Conservation (phyloP, 1,284 basidiomycete species). For the Papiliotrema flavescens region DNA sequence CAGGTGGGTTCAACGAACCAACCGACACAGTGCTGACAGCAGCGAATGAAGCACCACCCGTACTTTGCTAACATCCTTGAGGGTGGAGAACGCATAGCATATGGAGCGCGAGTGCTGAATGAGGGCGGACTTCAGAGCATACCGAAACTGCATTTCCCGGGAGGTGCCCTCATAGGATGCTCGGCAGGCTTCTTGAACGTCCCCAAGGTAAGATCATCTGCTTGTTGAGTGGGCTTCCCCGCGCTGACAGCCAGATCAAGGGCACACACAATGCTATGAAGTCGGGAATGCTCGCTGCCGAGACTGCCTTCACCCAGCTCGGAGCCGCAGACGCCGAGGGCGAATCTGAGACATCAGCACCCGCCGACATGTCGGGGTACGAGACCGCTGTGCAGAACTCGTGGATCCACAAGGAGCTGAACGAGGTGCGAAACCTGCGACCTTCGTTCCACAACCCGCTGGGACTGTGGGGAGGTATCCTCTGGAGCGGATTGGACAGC, state of each 20-base stretch:
- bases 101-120: conserved; percentile 86
- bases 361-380: conserved; percentile 73
- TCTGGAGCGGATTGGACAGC: conserved; percentile 86
- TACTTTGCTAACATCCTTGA: conserved; percentile 78
- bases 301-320: conserved; percentile 72
- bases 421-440: conserved; percentile 88
- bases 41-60: conserved; percentile 98
- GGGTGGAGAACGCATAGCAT: conserved; percentile 75
- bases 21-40: conserved; percentile 3
- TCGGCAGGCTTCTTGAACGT: conserved; percentile 95
- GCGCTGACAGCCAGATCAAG: conserved; percentile 63
- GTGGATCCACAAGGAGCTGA: conserved; percentile 84
- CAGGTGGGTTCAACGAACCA: conserved; percentile 58
- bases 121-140: conserved; percentile 94
- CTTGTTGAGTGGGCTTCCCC: background rate
- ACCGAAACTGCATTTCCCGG: conserved; percentile 88
- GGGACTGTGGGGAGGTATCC: conserved; percentile 83
- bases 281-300: conserved; percentile 94
- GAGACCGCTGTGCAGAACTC: conserved; percentile 68
- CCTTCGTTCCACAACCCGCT: conserved; percentile 84
- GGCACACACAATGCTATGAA: conserved; percentile 99
- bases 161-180: conserved; percentile 92
- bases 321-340: conserved; percentile 14
- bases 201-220: conserved; percentile 58
- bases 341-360: conserved; percentile 24